Evolutionary conservation across 2,329 filamentous ascomycete genomes (phyloP).

Genomic region (Cladosporium phlei): DNA sequence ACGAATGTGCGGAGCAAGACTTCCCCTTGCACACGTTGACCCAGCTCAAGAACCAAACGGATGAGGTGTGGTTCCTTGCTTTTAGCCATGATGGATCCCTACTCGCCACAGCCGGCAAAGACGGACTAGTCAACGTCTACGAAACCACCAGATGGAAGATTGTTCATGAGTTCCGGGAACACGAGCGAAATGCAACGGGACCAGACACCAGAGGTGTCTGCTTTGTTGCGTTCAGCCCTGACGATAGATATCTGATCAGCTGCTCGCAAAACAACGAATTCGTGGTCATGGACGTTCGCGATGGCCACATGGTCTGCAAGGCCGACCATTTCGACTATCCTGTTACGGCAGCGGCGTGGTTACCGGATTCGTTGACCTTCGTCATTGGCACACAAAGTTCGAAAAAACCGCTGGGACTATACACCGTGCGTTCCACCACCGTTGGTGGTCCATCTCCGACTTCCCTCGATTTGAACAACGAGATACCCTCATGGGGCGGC

Average conservation of each 20-base stretch:
- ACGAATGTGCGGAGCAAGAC: conserved; percentile 70
- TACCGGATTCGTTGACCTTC: conserved; percentile 69
- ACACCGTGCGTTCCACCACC: conserved; percentile 22
- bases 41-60: conserved; percentile 66
- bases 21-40: conserved; percentile 71
- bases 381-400: conserved; percentile 73
- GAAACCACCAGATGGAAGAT: conserved; percentile 67
- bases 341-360: conserved; percentile 87
- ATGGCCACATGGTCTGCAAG: conserved; percentile 57
- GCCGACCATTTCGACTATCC: conserved; percentile 73
- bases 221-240: conserved; percentile 85
- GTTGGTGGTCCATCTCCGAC: not conserved
- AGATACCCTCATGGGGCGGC: conserved; percentile 39
- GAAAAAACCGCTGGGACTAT: conserved; percentile 59
- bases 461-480: conserved; percentile 23
- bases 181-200: conserved; percentile 22
- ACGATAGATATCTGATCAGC: conserved; percentile 79
- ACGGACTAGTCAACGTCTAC: conserved; percentile 74
- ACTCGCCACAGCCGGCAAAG: conserved; percentile 76
- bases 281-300: conserved; percentile 28
- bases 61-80: conserved; percentile 86
- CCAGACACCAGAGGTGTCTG: conserved; percentile 58
- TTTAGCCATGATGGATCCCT: conserved; percentile 84
- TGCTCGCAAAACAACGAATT: conserved; percentile 52
- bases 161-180: conserved; percentile 43